These are phyloP conservation scores for Lineolata rhizophorae DNA, from an alignment of 495 filamentous ascomycete genomes.

Conservation along the genomic window DNA sequence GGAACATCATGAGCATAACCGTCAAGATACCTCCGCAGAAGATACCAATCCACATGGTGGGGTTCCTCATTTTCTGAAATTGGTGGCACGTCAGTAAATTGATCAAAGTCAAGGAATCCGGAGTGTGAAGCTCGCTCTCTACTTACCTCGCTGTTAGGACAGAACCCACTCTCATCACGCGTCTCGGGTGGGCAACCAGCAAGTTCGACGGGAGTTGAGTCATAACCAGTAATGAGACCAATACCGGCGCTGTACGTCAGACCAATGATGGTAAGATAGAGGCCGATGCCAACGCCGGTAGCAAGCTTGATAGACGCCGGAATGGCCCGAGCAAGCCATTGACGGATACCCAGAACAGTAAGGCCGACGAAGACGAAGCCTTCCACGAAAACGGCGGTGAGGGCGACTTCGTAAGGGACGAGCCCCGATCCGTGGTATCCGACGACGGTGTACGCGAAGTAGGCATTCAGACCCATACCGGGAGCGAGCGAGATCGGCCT, in stretches of 20 bases:
- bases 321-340: slow-evolving; percentile 62
- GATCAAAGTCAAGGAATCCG: too few species aligned
- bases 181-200: slow-evolving; percentile 35
- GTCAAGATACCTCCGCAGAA: slow-evolving; percentile 65
- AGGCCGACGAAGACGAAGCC: slow-evolving; percentile 47
- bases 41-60: slow-evolving; percentile 65
- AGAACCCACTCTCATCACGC: slow-evolving; percentile 23
- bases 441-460: slow-evolving; percentile 67
- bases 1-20: slow-evolving; percentile 55
- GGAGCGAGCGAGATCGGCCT: slow-evolving; percentile 23
- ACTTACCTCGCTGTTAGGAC: slow-evolving; percentile 22
- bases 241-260: slow-evolving; percentile 62
- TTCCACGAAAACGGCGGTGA: slow-evolving; percentile 64
- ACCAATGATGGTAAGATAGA: slow-evolving; percentile 64
- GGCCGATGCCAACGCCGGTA: slow-evolving; percentile 60
- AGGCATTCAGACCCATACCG: slow-evolving; percentile 69
- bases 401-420: slow-evolving; percentile 44
- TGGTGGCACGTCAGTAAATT: too few species aligned
- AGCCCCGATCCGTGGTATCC: slow-evolving; percentile 43
- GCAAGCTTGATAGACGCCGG: slow-evolving; percentile 63
- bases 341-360: slow-evolving; percentile 51
- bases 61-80: slow-evolving; percentile 46
- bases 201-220: slow-evolving; percentile 36
- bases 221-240: slow-evolving; percentile 40
- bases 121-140: too few species aligned